Evolutionary conservation across 108 stramenopile species (phyloP).

Genomic region (Skeletonema tropicum): DNA sequence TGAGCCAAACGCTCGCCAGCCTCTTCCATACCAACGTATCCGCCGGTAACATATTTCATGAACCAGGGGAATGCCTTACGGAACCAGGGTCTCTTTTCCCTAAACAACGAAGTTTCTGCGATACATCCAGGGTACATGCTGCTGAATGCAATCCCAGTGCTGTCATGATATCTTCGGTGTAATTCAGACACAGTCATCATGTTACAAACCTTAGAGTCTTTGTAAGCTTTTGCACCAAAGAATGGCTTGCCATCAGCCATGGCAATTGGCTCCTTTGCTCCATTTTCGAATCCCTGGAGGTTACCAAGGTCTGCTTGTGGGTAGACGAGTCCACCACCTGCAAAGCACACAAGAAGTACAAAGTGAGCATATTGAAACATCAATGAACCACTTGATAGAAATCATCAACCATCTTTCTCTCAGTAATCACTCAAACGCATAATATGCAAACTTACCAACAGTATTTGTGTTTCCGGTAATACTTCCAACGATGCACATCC

Average conservation of each 20-base stretch:
- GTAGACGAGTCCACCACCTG: conserved; percentile 87
- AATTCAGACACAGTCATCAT: conserved; percentile 95
- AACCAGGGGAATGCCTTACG: conserved; percentile 83
- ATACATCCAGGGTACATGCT: conserved; percentile 99
- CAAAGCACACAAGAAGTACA: neutral
- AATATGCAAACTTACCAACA: conserved; percentile 74
- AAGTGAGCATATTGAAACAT: neutral
- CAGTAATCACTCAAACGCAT: no score
- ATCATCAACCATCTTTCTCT: neutral
- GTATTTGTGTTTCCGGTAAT: conserved; percentile 96
- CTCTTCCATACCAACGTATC: conserved; percentile 91
- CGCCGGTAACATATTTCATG: conserved; percentile 92
- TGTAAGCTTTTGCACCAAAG: conserved; percentile 97
- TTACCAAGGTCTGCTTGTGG: conserved; percentile 93
- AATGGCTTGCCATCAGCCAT: conserved; percentile 96
- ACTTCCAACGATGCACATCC: conserved; percentile 91
- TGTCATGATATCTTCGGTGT: conserved; percentile 91
- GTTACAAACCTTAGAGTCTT: conserved; percentile 91
- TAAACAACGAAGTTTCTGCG: conserved; percentile 93
- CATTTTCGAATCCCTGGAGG: conserved; percentile 80
- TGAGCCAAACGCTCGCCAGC: conserved; percentile 90
- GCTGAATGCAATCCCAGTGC: conserved; percentile 92
- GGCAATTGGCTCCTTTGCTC: conserved; percentile 74
- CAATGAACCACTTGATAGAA: neutral
- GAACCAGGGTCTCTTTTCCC: conserved; percentile 99